Evolutionary conservation across 2,329 filamentous ascomycete species (phyloP).

Genomic region (Cercospora citrullina): DNA sequence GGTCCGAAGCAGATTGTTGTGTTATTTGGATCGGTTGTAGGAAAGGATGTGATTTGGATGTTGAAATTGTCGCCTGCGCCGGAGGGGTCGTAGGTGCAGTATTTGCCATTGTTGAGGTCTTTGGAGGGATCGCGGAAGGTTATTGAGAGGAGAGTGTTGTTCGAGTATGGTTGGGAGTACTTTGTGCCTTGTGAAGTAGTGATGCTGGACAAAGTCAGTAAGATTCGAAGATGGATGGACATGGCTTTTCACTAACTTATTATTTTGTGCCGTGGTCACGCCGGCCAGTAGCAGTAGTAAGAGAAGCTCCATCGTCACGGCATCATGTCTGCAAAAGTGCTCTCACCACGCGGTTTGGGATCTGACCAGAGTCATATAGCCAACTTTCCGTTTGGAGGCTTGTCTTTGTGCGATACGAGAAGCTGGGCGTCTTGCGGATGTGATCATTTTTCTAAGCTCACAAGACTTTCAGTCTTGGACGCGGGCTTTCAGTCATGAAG

Average conservation of each 20-base stretch:
- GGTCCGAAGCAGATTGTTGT: neutral
- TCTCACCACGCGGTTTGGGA: neutral
- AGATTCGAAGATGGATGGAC: neutral
- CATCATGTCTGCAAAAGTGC: neutral
- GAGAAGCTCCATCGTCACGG: neutral
- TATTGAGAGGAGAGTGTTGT: neutral
- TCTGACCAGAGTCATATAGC: neutral
- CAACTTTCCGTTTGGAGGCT: neutral
- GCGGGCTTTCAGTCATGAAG: neutral
- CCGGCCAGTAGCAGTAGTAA: neutral
- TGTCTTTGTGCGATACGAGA: neutral
- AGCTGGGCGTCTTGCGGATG: neutral
- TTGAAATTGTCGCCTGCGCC: constrained; percentile 1
- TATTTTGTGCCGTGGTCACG: neutral
- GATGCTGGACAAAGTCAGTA: neutral
- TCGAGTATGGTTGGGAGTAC: neutral
- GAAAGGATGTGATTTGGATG: neutral
- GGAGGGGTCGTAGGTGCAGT: neutral
- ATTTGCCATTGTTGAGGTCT: neutral
- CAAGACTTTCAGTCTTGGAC: constrained; percentile 1
- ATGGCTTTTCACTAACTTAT: neutral
- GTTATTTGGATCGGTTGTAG: neutral
- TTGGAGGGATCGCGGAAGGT: neutral
- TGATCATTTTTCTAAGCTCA: neutral
- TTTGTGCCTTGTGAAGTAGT: neutral